A percentile compares a stretch with the other conserved stretches of the same genome.
Conservation (phyloP, 2,329 filamentous ascomycete genomes). For the Dothideomycetes sp. region DNA sequence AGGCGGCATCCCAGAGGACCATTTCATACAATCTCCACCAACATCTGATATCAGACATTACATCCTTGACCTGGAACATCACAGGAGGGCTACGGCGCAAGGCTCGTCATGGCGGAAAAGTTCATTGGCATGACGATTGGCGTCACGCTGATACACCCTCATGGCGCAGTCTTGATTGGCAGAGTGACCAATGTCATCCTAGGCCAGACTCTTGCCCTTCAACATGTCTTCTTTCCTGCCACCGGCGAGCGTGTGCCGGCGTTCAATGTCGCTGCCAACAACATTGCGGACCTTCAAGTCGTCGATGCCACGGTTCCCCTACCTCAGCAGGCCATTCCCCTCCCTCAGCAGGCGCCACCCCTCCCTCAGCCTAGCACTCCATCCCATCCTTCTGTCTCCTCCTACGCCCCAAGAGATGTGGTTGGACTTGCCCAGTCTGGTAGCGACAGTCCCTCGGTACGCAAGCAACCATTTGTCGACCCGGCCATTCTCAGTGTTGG, state of each 20-base stretch:
- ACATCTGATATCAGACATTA: too few relatives aligned
- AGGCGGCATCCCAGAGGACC: too few relatives aligned
- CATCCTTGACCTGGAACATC: not conserved
- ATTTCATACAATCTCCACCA: too few relatives aligned
- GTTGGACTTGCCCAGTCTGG: conserved; percentile 12
- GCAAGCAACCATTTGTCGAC: conserved; percentile 50
- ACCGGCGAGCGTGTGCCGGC: conserved; percentile 41
- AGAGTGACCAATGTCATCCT: conserved; percentile 56
- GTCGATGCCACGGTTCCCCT: conserved; percentile 13
- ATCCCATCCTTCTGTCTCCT: not conserved
- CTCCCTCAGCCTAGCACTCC: conserved; percentile 1
- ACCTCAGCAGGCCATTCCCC: too few relatives aligned
- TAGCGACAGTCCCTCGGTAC: conserved; percentile 5
- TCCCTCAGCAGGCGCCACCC: conserved; percentile 11
- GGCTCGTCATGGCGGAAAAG: conserved; percentile 47
- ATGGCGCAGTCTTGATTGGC: conserved; percentile 55
- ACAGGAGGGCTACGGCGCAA: not conserved
- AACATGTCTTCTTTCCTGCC: conserved; percentile 49
- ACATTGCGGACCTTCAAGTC: conserved; percentile 50
- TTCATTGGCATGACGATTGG: conserved; percentile 69
- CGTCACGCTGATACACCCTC: conserved; percentile 58
- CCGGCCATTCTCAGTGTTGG: conserved; percentile 69
- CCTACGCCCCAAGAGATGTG: conserved; percentile 6
- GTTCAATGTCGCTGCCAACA: conserved; percentile 46
- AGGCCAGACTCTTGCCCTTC: conserved; percentile 57